These are phyloP conservation scores for Grigorovia transvaalensis DNA, from an alignment of 805 yeast species.

Conservation along the genomic window DNA sequence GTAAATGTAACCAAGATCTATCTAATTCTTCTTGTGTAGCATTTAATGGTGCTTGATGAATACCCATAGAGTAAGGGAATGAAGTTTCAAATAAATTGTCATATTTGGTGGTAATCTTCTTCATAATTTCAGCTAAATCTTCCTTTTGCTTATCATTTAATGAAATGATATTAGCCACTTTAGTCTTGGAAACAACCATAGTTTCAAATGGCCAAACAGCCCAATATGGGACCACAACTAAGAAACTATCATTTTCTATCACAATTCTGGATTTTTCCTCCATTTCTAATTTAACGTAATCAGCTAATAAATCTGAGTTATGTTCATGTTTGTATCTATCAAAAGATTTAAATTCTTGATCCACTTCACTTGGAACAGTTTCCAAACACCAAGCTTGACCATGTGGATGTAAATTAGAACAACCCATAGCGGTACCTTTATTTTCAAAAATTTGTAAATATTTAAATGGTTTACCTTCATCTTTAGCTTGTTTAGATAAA, in stretches of 20 bases:
- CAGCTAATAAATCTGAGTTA: slow-evolving; percentile 45
- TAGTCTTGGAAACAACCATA: slow-evolving; percentile 46
- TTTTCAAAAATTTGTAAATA: slow-evolving; percentile 69
- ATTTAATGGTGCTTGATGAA: slow-evolving; percentile 62
- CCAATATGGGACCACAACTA: slow-evolving; percentile 72
- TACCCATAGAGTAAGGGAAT: slow-evolving; percentile 75
- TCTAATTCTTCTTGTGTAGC: slow-evolving; percentile 34
- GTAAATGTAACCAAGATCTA: slow-evolving; percentile 56
- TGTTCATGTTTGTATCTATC: slow-evolving; percentile 35
- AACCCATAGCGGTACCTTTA: slow-evolving; percentile 73
- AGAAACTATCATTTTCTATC: slow-evolving; percentile 48
- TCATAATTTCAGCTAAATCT: slow-evolving; percentile 48
- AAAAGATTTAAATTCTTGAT: slow-evolving; percentile 44
- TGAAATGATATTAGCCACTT: slow-evolving; percentile 39
- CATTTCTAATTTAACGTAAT: slow-evolving; percentile 49
- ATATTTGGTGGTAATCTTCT: slow-evolving; percentile 48
- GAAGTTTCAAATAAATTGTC: slow-evolving; percentile 60
- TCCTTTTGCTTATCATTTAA: slow-evolving; percentile 36
- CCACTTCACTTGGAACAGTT: slow-evolving; percentile 56
- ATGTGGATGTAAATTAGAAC: slow-evolving; percentile 75
- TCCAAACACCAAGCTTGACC: slow-evolving; percentile 75
- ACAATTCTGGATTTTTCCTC: slow-evolving; percentile 43
- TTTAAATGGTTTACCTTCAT: slow-evolving; percentile 36
- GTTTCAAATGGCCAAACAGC: slow-evolving; percentile 79
- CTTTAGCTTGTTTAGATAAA: slow-evolving; percentile 31